These are phyloP conservation scores for Amoebophrya sp. DNA, from an alignment of 169 alveolate genomes.

Conservation along the genomic window DNA sequence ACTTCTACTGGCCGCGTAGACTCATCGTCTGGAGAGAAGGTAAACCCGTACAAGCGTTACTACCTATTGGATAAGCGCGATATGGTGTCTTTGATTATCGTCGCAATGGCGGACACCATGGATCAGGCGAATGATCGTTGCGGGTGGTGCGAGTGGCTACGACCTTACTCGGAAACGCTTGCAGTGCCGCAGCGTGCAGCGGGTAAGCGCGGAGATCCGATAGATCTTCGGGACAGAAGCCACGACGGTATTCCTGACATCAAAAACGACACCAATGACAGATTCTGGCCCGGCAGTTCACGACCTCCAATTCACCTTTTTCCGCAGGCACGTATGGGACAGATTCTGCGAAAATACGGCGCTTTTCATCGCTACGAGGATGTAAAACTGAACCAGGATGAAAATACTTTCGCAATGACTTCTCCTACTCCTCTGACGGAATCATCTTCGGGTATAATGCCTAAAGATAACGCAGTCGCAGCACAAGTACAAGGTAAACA, in stretches of 20 bases:
- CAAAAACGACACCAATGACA: no score
- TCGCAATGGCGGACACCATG: neutral
- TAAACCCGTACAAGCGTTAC: neutral
- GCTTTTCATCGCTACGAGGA: neutral
- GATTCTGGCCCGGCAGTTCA: neutral
- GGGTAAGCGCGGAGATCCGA: no score
- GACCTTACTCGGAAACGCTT: neutral
- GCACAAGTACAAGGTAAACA: no score
- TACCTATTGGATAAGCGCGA: neutral
- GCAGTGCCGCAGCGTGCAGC: no score
- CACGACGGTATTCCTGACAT: no score
- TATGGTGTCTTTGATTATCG: neutral
- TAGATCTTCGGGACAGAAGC: no score
- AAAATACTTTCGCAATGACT: no score
- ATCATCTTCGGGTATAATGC: no score
- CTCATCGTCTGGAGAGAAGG: neutral
- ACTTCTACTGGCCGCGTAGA: neutral
- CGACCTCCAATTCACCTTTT: neutral
- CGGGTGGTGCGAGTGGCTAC: conserved; percentile 11
- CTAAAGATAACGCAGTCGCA: no score
- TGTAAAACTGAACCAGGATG: neutral
- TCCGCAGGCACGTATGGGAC: conserved; percentile 21
- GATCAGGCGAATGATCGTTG: conserved; percentile 16
- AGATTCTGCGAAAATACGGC: neutral
- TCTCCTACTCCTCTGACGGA: no score